phyloP scores from a whole-genome alignment of 2,329 filamentous ascomycete genomes.

The Aspergillus niger region DNA sequence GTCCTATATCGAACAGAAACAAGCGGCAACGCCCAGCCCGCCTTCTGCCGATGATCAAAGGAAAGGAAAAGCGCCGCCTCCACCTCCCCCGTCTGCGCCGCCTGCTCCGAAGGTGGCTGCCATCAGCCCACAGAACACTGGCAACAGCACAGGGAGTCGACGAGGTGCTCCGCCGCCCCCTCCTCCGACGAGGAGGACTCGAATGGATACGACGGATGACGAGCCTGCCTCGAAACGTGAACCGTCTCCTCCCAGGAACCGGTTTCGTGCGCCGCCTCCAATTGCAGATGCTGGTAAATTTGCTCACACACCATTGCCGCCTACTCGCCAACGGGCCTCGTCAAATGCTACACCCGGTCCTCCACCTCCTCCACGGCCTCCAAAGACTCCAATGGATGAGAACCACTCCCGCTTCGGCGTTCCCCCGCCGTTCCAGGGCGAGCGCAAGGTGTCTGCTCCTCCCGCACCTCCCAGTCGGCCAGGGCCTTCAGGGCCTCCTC shows the following conservation, averaged over 20 bases:
- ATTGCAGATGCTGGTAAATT: conserved; percentile 88
- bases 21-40: conserved; percentile 49
- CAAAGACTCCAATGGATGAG: conserved; percentile 72
- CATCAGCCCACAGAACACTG: conserved; percentile 65
- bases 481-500: conserved; percentile 62
- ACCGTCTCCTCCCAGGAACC: conserved; percentile 68
- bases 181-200: conserved; percentile 52
- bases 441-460: conserved; percentile 62
- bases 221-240: conserved; percentile 64
- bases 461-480: conserved; percentile 74
- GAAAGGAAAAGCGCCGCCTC: conserved; percentile 59
- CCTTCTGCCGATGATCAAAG: conserved; percentile 51
- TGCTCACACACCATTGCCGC: conserved; percentile 57
- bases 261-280: conserved; percentile 83
- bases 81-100: conserved; percentile 58
- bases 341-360: conserved; percentile 59
- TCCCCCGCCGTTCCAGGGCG: conserved; percentile 75
- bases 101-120: conserved; percentile 44
- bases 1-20: conserved; percentile 65
- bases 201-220: conserved; percentile 56
- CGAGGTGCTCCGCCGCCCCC: conserved; percentile 64
- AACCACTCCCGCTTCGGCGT: conserved; percentile 68
- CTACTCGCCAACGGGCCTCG: conserved; percentile 53
- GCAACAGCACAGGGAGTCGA: conserved; percentile 52
- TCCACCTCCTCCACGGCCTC: conserved; percentile 67